A percentile compares a stretch with the other conserved stretches of the same genome.
These are phyloP conservation scores for Gypsophila paniculata DNA, from an alignment of 179 eudicot genomes.

Conservation along the genomic window DNA sequence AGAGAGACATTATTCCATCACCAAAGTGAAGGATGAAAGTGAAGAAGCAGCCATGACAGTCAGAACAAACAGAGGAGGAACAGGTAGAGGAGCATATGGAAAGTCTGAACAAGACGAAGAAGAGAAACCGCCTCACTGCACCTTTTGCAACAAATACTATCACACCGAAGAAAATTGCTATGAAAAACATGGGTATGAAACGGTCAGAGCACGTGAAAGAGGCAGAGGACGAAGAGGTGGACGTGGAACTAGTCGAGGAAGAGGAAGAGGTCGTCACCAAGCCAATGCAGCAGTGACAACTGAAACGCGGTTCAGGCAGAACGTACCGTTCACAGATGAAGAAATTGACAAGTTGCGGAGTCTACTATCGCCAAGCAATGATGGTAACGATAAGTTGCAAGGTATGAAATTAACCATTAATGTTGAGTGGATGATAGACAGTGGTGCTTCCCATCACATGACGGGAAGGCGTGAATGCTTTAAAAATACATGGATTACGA, in stretches of 20 bases:
- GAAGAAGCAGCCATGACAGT: neutral
- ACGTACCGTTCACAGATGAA: neutral
- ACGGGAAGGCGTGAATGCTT: neutral
- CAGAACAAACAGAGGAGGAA: neutral
- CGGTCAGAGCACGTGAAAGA: neutral
- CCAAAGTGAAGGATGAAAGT: neutral
- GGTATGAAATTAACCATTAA: no score
- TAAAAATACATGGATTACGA: no score
- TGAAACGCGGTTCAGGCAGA: no score
- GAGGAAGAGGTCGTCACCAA: neutral
- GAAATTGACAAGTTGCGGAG: neutral
- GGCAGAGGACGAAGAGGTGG: neutral
- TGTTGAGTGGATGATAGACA: neutral
- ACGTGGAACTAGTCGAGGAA: neutral
- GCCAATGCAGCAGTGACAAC: no score
- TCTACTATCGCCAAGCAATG: neutral
- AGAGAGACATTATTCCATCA: neutral
- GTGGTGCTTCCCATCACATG: neutral
- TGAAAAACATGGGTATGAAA: neutral
- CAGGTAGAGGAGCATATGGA: neutral
- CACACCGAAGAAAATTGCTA: neutral
- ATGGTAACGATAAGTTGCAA: neutral
- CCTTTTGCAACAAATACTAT: neutral
- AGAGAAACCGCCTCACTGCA: neutral
- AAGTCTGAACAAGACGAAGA: neutral